Conservation (phyloP, 75 land plant genomes). For the Selaginella tamariscina region DNA sequence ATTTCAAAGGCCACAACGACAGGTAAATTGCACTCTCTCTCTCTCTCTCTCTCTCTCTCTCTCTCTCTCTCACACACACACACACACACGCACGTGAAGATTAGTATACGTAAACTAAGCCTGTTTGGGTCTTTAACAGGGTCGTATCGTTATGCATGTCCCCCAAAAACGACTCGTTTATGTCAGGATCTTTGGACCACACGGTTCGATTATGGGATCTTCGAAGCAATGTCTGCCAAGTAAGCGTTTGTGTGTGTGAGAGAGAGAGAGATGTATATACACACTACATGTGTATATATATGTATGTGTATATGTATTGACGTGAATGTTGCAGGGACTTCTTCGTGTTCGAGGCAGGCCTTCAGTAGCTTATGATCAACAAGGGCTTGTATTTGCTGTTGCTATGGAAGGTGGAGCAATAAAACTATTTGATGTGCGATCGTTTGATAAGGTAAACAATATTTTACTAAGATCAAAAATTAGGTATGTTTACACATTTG, state of each 20-base stretch:
- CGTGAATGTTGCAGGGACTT: too few relatives aligned
- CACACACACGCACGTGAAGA: too few relatives aligned
- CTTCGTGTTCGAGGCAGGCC: slow-evolving; percentile 84
- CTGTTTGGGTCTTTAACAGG: too few relatives aligned
- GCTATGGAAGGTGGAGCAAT: slow-evolving; percentile 65
- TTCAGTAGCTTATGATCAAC: slow-evolving; percentile 70
- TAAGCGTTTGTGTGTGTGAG: too few relatives aligned
- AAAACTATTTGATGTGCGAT: slow-evolving; percentile 73
- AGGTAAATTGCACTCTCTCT: slow-evolving; percentile 33
- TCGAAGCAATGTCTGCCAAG: slow-evolving; percentile 98
- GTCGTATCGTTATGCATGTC: slow-evolving; percentile 91
- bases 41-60: background rate
- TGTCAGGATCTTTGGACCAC: slow-evolving; percentile 89
- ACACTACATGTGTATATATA: too few relatives aligned
- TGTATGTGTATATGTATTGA: too few relatives aligned
- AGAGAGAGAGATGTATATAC: too few relatives aligned
- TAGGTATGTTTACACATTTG: too few relatives aligned
- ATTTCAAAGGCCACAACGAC: slow-evolving; percentile 89
- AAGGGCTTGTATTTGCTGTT: slow-evolving; percentile 72
- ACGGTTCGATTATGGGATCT: slow-evolving; percentile 96
- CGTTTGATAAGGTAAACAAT: slow-evolving; percentile 54
- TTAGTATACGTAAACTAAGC: too few relatives aligned
- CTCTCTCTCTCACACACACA: too few relatives aligned
- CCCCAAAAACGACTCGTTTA: slow-evolving; percentile 51
- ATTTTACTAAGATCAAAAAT: background rate